Evolutionary conservation across 495 filamentous ascomycete genomes (phyloP).

Genomic region (Neurospora terricola): DNA sequence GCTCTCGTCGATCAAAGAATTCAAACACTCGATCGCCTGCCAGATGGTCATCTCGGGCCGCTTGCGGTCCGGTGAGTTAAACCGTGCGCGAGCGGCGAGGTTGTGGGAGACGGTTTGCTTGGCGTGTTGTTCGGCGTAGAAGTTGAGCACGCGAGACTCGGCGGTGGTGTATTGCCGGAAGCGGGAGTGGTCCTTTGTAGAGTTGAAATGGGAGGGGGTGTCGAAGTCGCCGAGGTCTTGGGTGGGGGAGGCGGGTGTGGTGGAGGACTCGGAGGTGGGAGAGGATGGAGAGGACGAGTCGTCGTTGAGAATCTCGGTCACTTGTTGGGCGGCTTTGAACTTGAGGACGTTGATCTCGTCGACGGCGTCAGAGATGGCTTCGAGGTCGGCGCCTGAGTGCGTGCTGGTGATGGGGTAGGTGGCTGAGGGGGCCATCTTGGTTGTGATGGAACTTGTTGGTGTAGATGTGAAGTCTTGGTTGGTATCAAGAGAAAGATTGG

Average conservation of each 20-base stretch:
- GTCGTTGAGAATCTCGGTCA: conserved; percentile 9
- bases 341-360: conserved; percentile 76
- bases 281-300: not conserved
- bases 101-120: conserved; percentile 84
- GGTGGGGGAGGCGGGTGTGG: conserved; percentile 7
- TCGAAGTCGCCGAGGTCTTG: conserved; percentile 47
- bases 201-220: conserved; percentile 57
- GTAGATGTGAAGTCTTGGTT: not conserved
- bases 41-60: conserved; percentile 73
- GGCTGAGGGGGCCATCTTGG: conserved; percentile 6
- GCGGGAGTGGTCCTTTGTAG: conserved; percentile 67
- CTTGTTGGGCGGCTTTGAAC: conserved; percentile 20
- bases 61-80: conserved; percentile 47
- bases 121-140: conserved; percentile 75
- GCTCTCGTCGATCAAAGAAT: conserved; percentile 78
- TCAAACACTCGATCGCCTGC: conserved; percentile 84
- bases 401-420: conserved; percentile 7
- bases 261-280: not conserved
- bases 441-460: not conserved
- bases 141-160: conserved; percentile 69
- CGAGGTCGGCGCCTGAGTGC: conserved; percentile 65
- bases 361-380: conserved; percentile 68
- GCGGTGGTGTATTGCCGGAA: conserved; percentile 74
- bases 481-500: not conserved
- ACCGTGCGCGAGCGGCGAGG: conserved; percentile 59